Percentiles rank a stretch among this genome's conserved stretches.
Evolutionary conservation across 768 basidiomycete species (phyloP).

Genomic region (Lactifluus piperatus): DNA sequence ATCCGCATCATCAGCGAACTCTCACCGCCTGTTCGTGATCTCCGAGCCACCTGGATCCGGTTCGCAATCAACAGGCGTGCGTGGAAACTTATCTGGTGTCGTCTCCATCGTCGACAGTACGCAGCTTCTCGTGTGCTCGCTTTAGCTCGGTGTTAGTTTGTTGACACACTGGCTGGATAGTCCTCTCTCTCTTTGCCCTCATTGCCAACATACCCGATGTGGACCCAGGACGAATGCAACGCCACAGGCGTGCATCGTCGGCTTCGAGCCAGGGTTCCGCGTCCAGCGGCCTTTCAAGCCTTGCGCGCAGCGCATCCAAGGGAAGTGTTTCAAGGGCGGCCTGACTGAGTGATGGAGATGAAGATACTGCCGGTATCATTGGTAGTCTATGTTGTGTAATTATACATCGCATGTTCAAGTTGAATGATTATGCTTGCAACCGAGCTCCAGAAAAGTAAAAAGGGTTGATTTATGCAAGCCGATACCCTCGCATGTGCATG

Average conservation of each 20-base stretch:
- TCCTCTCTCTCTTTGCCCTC: conserved; percentile 71
- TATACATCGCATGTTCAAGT: background rate
- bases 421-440: background rate
- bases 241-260: conserved; percentile 72
- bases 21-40: conserved; percentile 73
- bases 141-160: background rate
- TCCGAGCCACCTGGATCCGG: conserved; percentile 45
- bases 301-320: conserved; percentile 10
- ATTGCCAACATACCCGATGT: conserved; percentile 64
- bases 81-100: conserved; percentile 57
- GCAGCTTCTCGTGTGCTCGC: conserved; percentile 23
- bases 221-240: conserved; percentile 71
- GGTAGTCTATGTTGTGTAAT: conserved; percentile 5
- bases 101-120: conserved; percentile 76
- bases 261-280: conserved; percentile 34
- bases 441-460: too few relatives aligned
- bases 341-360: background rate
- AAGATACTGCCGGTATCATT: background rate
- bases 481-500: background rate
- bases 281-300: conserved; percentile 4
- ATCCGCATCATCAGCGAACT: conserved; percentile 46
- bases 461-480: background rate
- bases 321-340: conserved; percentile 10
- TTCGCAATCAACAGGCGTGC: conserved; percentile 40
- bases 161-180: conserved; percentile 28